Evolutionary conservation across 2,329 filamentous ascomycete species (phyloP), one percentile per base, ranked within the genome.

Genomic region (Fusarium sp.): DNA sequence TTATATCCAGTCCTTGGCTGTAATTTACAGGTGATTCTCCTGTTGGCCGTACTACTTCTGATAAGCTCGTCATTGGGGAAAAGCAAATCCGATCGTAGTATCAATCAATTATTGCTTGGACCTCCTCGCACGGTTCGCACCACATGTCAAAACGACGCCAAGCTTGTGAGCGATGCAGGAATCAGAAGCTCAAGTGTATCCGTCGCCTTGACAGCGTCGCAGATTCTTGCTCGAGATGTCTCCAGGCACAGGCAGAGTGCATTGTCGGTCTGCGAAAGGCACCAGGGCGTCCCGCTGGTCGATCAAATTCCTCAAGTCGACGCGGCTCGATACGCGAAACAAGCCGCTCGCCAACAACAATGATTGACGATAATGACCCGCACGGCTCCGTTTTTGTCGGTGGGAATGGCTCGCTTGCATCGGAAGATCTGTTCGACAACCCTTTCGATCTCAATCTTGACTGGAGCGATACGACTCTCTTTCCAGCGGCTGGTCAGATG

Each of bases 121-220:
- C n/a, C n/a, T n/a, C 3, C 15, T 33, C 15, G 31, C 31, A 16
- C 31, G 15, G 13, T n/a, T n/a, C n/a, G n/a, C n/a, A n/a, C n/a
- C n/a, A n/a, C n/a, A 46, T 46, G n/a, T n/a, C 21, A 12, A 55
- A 55, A n/a, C 52, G 29, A 3, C 52, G 52, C 20, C 29, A 21
- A 13, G 52, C 52, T 23, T 55, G 52, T 15, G 52, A 55, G 13
- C 52, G 52, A 3, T 55, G 52, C 39, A 55, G 52, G 13, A 26
- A 23, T 8, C 52, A 46, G 31, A 55, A 55, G 29, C 52, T 55
- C 52, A 55, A 55, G 20, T 55, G 52, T 5, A 55, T 55, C 5
- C 52, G 52, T 5, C n/a, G 18, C 5, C 39, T 6, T 28, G 52
- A 38, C 1, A 28, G 12, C 13, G 37, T 10, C 8, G 23, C 41